Percentiles rank a stretch among this genome's conserved stretches.
phyloP scores from a whole-genome alignment of 2,329 filamentous ascomycete species.

The Neurospora sp. region DNA sequence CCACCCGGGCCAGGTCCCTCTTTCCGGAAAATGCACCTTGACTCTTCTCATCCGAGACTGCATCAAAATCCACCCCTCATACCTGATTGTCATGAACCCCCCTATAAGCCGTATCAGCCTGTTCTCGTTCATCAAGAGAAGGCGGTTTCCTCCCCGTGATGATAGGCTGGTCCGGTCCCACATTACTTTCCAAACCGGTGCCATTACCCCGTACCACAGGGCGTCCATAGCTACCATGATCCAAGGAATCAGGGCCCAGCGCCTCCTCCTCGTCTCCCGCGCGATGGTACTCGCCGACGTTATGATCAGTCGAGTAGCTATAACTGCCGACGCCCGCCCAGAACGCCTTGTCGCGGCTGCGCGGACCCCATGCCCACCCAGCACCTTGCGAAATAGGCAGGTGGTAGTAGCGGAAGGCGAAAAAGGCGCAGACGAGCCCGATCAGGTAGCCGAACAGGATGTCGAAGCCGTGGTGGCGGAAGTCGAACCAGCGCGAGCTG shows the following conservation, averaged over 20 bases:
- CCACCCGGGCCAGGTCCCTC: not conserved
- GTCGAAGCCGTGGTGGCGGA: constrained; percentile 86
- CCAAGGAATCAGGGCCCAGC: constrained; percentile 1
- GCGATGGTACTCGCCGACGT: constrained; percentile 16
- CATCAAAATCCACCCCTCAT: not conserved
- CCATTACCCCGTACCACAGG: constrained; percentile 2
- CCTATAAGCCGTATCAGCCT: not conserved
- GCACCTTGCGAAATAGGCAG: constrained; percentile 67
- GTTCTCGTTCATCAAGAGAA: not conserved
- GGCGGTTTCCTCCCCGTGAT: not conserved
- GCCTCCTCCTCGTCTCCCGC: constrained; percentile 23
- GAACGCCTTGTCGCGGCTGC: constrained; percentile 63
- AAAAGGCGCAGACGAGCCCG: constrained; percentile 59
- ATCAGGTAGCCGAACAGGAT: constrained; percentile 78
- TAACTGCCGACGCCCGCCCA: constrained; percentile 61
- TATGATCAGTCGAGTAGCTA: constrained; percentile 40
- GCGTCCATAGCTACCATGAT: constrained; percentile 4
- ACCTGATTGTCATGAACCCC: not conserved
- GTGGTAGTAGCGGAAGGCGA: constrained; percentile 80
- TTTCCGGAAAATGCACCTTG: not conserved
- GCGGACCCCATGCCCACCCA: constrained; percentile 82
- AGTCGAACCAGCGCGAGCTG: constrained; percentile 80
- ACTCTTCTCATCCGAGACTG: not conserved
- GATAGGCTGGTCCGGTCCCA: not conserved
- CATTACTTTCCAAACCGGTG: not conserved